phyloP scores from a whole-genome alignment of 164 flowering plant species.

The Stephania cephalantha region DNA sequence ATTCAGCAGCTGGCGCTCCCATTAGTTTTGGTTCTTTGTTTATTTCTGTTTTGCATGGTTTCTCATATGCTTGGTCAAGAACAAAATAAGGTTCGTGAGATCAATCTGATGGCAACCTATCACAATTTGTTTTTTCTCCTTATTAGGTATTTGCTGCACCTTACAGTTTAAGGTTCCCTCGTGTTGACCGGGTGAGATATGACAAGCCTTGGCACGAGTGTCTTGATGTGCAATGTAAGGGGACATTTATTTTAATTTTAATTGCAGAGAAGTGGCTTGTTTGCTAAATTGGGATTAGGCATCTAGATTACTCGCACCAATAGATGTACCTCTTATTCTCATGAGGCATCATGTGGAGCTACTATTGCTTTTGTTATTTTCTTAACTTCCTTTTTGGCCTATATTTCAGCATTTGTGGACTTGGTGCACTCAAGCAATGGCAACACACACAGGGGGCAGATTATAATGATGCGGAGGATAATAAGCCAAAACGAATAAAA shows the following conservation, averaged over 20 bases:
- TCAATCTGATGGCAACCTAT: background rate
- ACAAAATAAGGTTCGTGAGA: background rate
- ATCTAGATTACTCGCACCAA: background rate
- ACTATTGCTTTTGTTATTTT: background rate
- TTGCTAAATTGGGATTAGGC: background rate
- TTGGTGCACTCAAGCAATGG: conserved; percentile 90
- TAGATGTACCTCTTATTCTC: background rate
- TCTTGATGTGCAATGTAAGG: conserved; percentile 89
- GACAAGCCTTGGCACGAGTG: conserved; percentile 99
- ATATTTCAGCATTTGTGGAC: conserved; percentile 66
- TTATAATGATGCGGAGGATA: conserved; percentile 27
- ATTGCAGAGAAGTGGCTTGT: background rate
- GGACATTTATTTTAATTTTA: background rate
- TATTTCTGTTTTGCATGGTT: background rate
- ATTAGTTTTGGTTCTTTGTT: background rate
- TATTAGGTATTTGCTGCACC: conserved; percentile 94
- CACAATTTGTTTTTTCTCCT: background rate
- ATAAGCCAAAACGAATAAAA: conserved; percentile 34
- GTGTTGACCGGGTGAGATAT: conserved; percentile 85
- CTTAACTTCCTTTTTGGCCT: background rate
- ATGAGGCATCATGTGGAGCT: background rate
- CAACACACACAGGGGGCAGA: conserved; percentile 52
- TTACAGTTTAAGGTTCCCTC: conserved; percentile 89
- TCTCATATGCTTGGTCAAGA: background rate
- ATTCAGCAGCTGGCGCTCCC: background rate